Evolutionary conservation across 2,329 filamentous ascomycete genomes (phyloP).

Genomic region (Cryoendolithus antarcticus): DNA sequence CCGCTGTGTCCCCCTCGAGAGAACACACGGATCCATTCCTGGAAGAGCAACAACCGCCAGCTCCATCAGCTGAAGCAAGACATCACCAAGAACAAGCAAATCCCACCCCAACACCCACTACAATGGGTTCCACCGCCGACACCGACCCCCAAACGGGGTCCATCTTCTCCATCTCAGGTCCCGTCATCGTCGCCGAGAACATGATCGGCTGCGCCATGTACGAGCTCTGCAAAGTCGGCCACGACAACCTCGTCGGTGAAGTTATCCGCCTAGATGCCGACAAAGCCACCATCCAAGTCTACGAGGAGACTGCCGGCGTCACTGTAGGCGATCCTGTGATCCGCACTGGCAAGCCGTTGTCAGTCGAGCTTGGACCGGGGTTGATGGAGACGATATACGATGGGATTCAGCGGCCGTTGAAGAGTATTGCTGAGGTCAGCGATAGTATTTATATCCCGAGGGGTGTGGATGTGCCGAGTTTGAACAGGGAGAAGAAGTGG

Average conservation of each 20-base stretch:
- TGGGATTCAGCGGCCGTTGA: constrained; percentile 91
- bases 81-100: constrained; percentile 17
- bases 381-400: constrained; percentile 99
- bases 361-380: constrained; percentile 92
- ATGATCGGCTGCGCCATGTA: constrained; percentile 99
- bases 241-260: constrained; percentile 86
- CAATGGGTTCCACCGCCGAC: constrained; percentile 29
- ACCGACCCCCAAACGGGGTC: constrained; percentile 48
- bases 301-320: constrained; percentile 96
- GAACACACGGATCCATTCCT: background rate
- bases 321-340: constrained; percentile 87
- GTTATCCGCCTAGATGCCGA: constrained; percentile 96
- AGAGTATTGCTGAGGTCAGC: constrained; percentile 63
- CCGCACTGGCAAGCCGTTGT: constrained; percentile 88
- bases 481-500: constrained; percentile 91
- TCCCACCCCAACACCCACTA: constrained; percentile 19
- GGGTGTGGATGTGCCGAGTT: constrained; percentile 73
- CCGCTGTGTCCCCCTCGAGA: background rate
- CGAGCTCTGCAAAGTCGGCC: constrained; percentile 89
- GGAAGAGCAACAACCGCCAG: constrained; percentile 3
- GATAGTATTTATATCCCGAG: constrained; percentile 96
- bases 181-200: constrained; percentile 92
- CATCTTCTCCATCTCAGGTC: constrained; percentile 65
- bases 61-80: constrained; percentile 5
- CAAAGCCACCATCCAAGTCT: constrained; percentile 95